Evolutionary conservation across 2,329 filamentous ascomycete genomes (phyloP), one percentile per base, ranked within the genome.

Genomic region (Alternaria brassicicola): DNA sequence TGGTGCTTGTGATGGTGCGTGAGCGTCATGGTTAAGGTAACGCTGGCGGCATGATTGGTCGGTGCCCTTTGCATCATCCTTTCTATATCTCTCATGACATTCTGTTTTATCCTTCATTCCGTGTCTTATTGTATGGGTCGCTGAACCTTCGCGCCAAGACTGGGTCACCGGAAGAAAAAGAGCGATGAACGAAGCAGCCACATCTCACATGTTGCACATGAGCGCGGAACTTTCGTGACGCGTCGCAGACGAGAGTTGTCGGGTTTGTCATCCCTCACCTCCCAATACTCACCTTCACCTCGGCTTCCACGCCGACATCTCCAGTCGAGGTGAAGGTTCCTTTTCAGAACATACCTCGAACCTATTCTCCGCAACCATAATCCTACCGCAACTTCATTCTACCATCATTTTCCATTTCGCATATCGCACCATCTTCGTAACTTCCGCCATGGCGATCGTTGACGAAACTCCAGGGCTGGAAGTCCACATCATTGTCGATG

Each of bases 401-500:
- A 9, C n/a, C 13, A 4, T 38, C n/a, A 36, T 19, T 19, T 2
- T 7, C 21, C 21, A 7, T 12, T 17, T 15, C 12, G n/a, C 21
- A 15, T 17, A 17, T 26, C 1, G 10, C 10, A 9, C 3, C 15
- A 6, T 7, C 6, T 8, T 12, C 15, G 31, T 15, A 28, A 6
- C 47, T 49, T 26, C 6, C 33, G n/a, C 21, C 33, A 68, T 70
- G 67, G 64, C 61, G 6, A 30, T 63, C 4, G 42, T 67, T 3
- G 25, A 46, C 8, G 33, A 54, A 3, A 28, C 38, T 5, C 57
- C 57, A 1, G 66, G 67, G n/a, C 62, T 65, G 31, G 57, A 61
- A 56, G 51, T 63, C 46, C 57, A 52, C 12, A 61, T 75, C 52
- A 17, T 61, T 10, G 62, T 67, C n/a, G 46, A 69, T 25, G 68